Evolutionary conservation across 2,329 filamentous ascomycete species (phyloP), one percentile per base, ranked within the genome.

Genomic region (Trematosphaeria pertusa): DNA sequence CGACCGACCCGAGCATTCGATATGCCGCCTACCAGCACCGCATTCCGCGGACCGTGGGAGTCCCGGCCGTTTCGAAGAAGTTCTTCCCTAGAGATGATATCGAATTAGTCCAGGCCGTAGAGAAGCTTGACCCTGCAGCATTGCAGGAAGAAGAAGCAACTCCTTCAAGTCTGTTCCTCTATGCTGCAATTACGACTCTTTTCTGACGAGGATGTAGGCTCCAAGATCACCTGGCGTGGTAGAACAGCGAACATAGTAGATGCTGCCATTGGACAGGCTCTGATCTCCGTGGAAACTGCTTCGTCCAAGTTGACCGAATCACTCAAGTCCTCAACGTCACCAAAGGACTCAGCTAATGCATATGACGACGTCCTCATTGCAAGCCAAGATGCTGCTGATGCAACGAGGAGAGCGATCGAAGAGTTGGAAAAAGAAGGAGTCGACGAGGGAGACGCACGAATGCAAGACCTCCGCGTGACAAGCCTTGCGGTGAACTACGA

Each of bases 11-110:
- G 2, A 96, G 91, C 52, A 89, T 99, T 62, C 87, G 93, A 54
- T 97, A 95, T 71, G 92, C 92, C 26, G 91, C 94, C 14, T 97
- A 97, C 70, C 91, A 96, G 72, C 81, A 91, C 68, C 88, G 93
- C 69, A 83, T 96, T 22, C 89, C 93, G 0, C 86, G 94, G 33
- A 96, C 91, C 2, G 83, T 91, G 43, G 87, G 92, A 2, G 87
- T 96, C 37, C 81, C 87, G 0, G 83, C 85, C 6, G 88, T 97
- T 54, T 88, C 90, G 2, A 86, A 86, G 59, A 87, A 88, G 56
- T 86, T 87, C 50, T 96, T 97, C 59, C 87, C 89, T 1, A 76
- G 77, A 9, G 81, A 84, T 18, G 81, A 91, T 50, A 64, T 75
- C 1, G 72, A 79, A 7, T 75, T 96, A 11, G 81, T 88, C 0